Conservation (phyloP, 2,329 filamentous ascomycete species). For the Diaporthe sp. region DNA sequence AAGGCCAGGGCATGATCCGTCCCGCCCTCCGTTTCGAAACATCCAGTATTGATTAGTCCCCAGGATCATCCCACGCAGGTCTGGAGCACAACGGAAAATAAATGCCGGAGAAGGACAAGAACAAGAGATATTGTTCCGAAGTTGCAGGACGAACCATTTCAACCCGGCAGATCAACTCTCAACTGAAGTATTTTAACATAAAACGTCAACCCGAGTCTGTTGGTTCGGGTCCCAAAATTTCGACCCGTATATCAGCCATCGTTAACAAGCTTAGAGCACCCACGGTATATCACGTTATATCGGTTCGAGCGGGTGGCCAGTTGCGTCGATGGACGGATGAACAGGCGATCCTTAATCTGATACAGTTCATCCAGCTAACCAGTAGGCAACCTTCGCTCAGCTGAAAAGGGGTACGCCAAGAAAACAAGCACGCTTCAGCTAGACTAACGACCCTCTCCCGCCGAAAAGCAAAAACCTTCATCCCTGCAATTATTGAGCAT, state of each 20-base stretch:
- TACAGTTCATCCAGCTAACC: not conserved
- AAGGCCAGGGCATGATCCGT: not conserved
- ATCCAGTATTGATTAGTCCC: not conserved
- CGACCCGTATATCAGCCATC: not conserved
- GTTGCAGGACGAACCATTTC: not conserved
- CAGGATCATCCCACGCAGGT: not conserved
- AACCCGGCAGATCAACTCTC: not conserved
- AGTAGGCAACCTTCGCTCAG: not conserved
- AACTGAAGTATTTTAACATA: not conserved
- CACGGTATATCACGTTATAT: not conserved
- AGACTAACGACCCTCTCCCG: not conserved
- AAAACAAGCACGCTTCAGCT: not conserved
- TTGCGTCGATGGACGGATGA: not conserved
- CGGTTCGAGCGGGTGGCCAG: no score
- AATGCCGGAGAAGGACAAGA: not conserved
- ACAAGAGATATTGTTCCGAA: not conserved
- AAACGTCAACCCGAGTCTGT: not conserved
- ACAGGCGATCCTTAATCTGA: conserved; percentile 10
- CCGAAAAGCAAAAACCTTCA: not conserved
- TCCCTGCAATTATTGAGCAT: not conserved
- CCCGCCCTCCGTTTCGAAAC: not conserved
- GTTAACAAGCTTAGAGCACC: not conserved
- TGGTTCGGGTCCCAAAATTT: not conserved
- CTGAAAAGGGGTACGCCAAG: conserved; percentile 2
- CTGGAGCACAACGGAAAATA: not conserved